These are phyloP conservation scores for Globisporangium sylvaticum DNA, from an alignment of 352 stramenopile genomes.

Conservation along the genomic window DNA sequence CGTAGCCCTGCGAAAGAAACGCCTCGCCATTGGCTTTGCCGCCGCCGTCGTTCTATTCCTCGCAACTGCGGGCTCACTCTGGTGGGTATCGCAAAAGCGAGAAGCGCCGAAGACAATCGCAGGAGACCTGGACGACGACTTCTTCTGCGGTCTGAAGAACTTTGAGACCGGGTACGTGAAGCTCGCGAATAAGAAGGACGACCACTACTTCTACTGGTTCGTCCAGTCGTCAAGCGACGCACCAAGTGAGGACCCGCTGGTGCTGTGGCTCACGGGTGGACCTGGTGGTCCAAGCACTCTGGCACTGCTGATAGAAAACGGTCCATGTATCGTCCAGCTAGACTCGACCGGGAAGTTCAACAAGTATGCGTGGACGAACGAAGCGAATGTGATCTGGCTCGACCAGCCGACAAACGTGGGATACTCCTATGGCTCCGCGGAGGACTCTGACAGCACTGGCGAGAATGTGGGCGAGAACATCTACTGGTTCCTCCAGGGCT, in stretches of 20 bases:
- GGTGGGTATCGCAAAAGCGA: too few species aligned
- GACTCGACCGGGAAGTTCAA: constrained; percentile 36
- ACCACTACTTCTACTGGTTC: constrained; percentile 74
- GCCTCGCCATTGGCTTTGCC: too few species aligned
- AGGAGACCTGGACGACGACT: too few species aligned
- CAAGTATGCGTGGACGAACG: constrained; percentile 39
- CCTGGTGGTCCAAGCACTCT: constrained; percentile 34
- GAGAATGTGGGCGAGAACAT: constrained; percentile 41
- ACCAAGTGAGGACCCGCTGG: constrained; percentile 36
- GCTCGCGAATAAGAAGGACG: constrained; percentile 43
- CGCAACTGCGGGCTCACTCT: too few species aligned
- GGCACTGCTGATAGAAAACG: constrained; percentile 50
- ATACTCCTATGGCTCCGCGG: constrained; percentile 30
- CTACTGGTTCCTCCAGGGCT: constrained; percentile 55
- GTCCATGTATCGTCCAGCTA: constrained; percentile 41
- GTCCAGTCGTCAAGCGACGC: constrained; percentile 37
- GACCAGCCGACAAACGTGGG: constrained; percentile 16
- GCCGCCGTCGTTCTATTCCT: too few species aligned
- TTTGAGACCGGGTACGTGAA: constrained; percentile 51
- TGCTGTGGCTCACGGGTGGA: constrained; percentile 60
- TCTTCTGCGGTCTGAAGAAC: constrained; percentile 34
- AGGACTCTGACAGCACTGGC: constrained; percentile 14
- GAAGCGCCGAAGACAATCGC: too few species aligned
- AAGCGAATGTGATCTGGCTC: constrained; percentile 31
- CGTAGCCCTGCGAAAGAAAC: too few species aligned